Percentiles rank a stretch among this genome's conserved stretches.
Evolutionary conservation across 2,329 filamentous ascomycete genomes (phyloP).

Genomic region (Microdochium nivale): DNA sequence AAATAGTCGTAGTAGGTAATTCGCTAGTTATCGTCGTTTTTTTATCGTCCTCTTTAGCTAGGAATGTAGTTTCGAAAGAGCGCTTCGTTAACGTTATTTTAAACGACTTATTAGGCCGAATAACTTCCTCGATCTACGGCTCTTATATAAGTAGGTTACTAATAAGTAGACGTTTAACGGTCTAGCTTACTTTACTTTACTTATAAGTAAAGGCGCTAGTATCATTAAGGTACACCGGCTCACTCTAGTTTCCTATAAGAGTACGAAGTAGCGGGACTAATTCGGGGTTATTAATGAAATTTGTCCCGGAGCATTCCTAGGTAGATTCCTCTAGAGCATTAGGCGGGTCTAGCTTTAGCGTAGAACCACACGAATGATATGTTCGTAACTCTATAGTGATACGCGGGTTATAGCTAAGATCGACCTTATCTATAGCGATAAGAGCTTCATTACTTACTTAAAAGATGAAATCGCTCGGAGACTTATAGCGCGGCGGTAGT

Average conservation of each 20-base stretch:
- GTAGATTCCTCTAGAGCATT: neutral
- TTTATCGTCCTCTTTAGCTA: neutral
- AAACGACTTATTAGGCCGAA: neutral
- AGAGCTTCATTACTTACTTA: neutral
- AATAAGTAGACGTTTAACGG: constrained; percentile 15
- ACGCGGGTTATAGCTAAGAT: neutral
- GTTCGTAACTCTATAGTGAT: neutral
- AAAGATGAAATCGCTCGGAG: neutral
- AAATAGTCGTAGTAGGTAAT: too few relatives aligned
- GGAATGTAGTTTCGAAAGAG: constrained; percentile 16
- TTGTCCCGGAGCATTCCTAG: constrained; percentile 19
- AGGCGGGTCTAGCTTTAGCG: neutral
- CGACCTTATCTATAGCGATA: neutral
- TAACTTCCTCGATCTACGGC: constrained; percentile 4
- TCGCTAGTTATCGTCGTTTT: too few relatives aligned
- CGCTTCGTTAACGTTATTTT: constrained; percentile 10
- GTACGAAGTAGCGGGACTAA: constrained; percentile 4
- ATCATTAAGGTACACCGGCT: constrained; percentile 18
- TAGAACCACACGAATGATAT: constrained; percentile 5
- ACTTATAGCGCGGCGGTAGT: neutral
- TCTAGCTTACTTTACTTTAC: constrained; percentile 14
- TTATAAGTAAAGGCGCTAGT: constrained; percentile 21
- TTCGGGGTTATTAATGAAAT: constrained; percentile 21
- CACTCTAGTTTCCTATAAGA: constrained; percentile 3
- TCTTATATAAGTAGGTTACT: constrained; percentile 17